Base-by-base conservation (phyloP, 2,329 filamentous ascomycete genomes). In the Colletotrichum sojae region DNA sequence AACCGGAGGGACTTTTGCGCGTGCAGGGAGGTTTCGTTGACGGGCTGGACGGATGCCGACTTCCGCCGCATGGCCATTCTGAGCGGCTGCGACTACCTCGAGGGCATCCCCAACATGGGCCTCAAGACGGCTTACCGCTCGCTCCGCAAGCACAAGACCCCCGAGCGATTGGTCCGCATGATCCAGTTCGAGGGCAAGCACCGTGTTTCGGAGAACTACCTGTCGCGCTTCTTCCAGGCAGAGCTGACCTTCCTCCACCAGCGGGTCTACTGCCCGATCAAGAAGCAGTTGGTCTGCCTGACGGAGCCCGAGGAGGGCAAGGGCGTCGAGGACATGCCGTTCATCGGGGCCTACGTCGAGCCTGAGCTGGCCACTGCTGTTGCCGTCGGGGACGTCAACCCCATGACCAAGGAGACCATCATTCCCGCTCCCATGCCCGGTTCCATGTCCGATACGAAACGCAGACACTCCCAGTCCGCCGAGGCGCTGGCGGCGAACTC, bases 61-160 rank as follows among this genome's bases (percentile, higher is more conserved):
- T 99, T 99, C 75, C 89, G 96, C 68, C 91, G 90, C 61, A 99
- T 99, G 96, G 94, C 95, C 48, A 99, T 99, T 73, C 83, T 99
- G 69, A 97, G 94, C 77, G 96, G 96, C 8, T 99, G 96, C 78
- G 96, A 99, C 78, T 99, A 99, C 78, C 87, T 98, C n/a, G 85
- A 91, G 2, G 92, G 92, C 67, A 93, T 99, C 71, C 91, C 90
- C 65, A 92, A 92, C 58, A 90, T 99, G 80, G 96, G 96, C 0
- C 80, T 99, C 64, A 98, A 98, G 84, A 98, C 95, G 6, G 95
- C 96, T 0, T 93, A 99, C 80, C 91, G 94, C 52, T 89, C 96
- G 83, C 88, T 99, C 68, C 90, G 95, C 69, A 97, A 97, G 79
- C 89, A 97, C 82, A 97, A 95, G 79, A 93, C 90, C 0, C 88